phyloP scores from a whole-genome alignment of 225 moss, liverwort and hornwort genomes.

The Sphagnum tenellum region DNA sequence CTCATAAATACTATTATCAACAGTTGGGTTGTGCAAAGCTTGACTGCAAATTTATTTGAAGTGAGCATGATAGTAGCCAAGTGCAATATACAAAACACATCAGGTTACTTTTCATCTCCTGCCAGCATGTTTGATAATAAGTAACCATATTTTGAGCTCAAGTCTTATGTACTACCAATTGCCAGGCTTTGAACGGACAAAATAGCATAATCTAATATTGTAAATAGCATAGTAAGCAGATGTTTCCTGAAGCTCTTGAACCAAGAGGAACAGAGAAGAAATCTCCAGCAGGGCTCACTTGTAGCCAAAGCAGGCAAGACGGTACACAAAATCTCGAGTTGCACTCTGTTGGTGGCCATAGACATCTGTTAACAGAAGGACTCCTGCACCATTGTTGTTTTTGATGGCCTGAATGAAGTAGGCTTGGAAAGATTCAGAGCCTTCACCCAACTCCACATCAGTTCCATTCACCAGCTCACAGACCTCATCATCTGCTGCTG shows the following conservation, averaged over 20 bases:
- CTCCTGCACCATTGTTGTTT: conserved; percentile 78
- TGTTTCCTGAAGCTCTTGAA: neutral
- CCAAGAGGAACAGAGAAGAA: neutral
- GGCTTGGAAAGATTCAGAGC: conserved; percentile 38
- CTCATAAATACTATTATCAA: neutral
- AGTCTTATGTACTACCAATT: too few species aligned
- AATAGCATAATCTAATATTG: too few species aligned
- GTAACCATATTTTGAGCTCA: too few species aligned
- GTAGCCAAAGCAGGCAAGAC: conserved; percentile 91
- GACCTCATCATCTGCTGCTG: conserved; percentile 50
- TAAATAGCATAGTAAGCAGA: too few species aligned
- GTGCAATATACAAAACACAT: too few species aligned
- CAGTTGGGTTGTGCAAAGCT: too few species aligned
- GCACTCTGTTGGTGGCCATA: conserved; percentile 59
- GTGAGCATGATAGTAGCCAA: too few species aligned
- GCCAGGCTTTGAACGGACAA: too few species aligned
- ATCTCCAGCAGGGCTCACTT: conserved; percentile 34
- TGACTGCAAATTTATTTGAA: too few species aligned
- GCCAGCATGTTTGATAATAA: too few species aligned
- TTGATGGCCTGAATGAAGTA: conserved; percentile 82
- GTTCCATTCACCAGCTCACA: conserved; percentile 89
- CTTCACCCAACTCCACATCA: conserved; percentile 61
- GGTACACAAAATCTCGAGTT: conserved; percentile 69
- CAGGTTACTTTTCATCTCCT: too few species aligned
- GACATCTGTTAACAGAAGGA: conserved; percentile 62